phyloP scores from a whole-genome alignment of 2,329 filamentous ascomycete genomes.

The Trichophyton rubrum region DNA sequence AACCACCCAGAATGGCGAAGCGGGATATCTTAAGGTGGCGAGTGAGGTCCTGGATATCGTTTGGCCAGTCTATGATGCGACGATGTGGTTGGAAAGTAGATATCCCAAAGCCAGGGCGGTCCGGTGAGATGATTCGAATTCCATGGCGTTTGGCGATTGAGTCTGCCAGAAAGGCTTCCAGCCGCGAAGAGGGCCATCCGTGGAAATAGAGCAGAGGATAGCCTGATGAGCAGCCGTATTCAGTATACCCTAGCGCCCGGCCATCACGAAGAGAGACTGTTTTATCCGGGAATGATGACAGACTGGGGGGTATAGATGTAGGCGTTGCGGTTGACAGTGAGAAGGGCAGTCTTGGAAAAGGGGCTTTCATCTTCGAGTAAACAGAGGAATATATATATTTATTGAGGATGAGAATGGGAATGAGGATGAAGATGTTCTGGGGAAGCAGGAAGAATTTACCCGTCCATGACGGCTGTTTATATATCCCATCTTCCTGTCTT shows the following conservation, averaged over 20 bases:
- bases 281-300: neutral
- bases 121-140: constrained; percentile 31
- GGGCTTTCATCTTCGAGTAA: neutral
- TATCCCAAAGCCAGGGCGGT: constrained; percentile 35
- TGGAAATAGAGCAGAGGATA: constrained; percentile 33
- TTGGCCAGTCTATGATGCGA: constrained; percentile 30
- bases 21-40: constrained; percentile 28
- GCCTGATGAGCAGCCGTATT: constrained; percentile 28
- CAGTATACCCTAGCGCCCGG: constrained; percentile 33
- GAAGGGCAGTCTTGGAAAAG: neutral
- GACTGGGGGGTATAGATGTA: neutral
- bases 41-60: constrained; percentile 32
- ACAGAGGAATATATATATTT: neutral
- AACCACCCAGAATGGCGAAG: constrained; percentile 36
- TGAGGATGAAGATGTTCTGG: neutral
- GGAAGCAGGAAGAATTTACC: neutral
- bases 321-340: neutral
- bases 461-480: neutral
- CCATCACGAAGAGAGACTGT: constrained; percentile 15
- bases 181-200: constrained; percentile 33
- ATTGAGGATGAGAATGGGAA: neutral
- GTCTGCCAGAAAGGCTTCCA: constrained; percentile 29
- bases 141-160: constrained; percentile 22
- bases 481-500: neutral
- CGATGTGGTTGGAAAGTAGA: constrained; percentile 29